Evolutionary conservation across 139 green algal genomes (phyloP).

Genomic region (Desmodesmus armatus): DNA sequence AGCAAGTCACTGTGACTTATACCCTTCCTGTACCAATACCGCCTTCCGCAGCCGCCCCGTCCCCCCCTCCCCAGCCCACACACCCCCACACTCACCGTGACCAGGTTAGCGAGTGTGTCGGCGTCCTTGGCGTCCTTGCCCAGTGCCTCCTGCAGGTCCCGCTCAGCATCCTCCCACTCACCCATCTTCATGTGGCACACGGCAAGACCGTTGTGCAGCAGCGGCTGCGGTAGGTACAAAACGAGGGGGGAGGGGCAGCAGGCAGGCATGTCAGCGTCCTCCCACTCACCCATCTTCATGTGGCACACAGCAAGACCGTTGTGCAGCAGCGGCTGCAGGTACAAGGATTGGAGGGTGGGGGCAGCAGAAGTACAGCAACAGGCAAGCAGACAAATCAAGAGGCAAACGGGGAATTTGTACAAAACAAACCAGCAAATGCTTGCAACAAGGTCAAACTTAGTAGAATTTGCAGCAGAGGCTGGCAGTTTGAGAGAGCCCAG

Average conservation of each 20-base stretch:
- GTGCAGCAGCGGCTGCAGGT: slow-evolving; percentile 68
- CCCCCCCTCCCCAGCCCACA: slow-evolving; percentile 2
- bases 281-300: slow-evolving; percentile 90
- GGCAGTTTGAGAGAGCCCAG: no score
- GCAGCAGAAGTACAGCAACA: neutral
- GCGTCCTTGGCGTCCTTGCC: slow-evolving; percentile 92
- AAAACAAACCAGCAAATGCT: no score
- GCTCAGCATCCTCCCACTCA: slow-evolving; percentile 78
- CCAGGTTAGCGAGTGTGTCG: slow-evolving; percentile 95
- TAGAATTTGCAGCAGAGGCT: no score
- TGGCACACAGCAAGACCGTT: slow-evolving; percentile 89
- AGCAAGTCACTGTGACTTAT: no score
- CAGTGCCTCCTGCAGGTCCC: slow-evolving; percentile 82
- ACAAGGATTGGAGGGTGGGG: neutral
- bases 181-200: slow-evolving; percentile 94
- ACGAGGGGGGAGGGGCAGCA: no score
- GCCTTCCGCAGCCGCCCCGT: neutral
- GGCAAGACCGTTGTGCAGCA: slow-evolving; percentile 89
- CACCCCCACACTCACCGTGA: slow-evolving; percentile 54
- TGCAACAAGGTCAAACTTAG: no score
- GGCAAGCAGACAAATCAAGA: no score
- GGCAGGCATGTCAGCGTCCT: slow-evolving; percentile 77
- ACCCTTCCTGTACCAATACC: no score
- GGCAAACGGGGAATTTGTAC: no score
- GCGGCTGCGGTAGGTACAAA: no score